Evolutionary conservation across 2,329 filamentous ascomycete species (phyloP).

Genomic region (Cercospora sesami): DNA sequence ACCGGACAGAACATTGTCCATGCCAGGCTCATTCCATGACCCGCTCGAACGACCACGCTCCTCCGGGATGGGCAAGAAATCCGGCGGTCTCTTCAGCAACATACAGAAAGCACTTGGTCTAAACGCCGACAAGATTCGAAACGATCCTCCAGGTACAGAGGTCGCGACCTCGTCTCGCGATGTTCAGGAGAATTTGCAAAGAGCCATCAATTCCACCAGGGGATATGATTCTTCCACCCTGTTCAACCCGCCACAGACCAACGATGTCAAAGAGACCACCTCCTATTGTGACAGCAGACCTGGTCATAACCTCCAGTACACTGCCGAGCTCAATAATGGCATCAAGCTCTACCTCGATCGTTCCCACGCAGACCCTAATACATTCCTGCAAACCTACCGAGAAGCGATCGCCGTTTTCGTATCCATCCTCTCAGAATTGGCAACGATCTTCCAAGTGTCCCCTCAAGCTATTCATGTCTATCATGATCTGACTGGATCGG

Average conservation of each 20-base stretch:
- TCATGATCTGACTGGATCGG: conserved; percentile 73
- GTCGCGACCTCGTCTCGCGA: conserved; percentile 46
- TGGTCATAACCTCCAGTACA: conserved; percentile 69
- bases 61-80: conserved; percentile 42
- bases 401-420: conserved; percentile 68
- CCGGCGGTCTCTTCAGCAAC: conserved; percentile 65
- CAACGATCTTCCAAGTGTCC: conserved; percentile 69
- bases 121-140: conserved; percentile 41
- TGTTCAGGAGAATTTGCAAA: conserved; percentile 69
- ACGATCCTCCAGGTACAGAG: conserved; percentile 34
- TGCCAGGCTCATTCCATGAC: conserved; percentile 73
- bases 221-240: conserved; percentile 71
- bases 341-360: conserved; percentile 73
- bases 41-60: conserved; percentile 54
- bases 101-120: conserved; percentile 58
- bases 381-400: conserved; percentile 64
- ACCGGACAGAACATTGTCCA: conserved; percentile 45
- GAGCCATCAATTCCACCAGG: conserved; percentile 75
- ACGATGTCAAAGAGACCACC: conserved; percentile 71
- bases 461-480: conserved; percentile 77
- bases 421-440: conserved; percentile 66
- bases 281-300: conserved; percentile 82
- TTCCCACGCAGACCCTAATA: conserved; percentile 50
- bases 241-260: conserved; percentile 71
- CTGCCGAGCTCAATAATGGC: conserved; percentile 67